These are phyloP conservation scores for Apodospora peruviana DNA, from an alignment of 495 filamentous ascomycete species.

Conservation along the genomic window DNA sequence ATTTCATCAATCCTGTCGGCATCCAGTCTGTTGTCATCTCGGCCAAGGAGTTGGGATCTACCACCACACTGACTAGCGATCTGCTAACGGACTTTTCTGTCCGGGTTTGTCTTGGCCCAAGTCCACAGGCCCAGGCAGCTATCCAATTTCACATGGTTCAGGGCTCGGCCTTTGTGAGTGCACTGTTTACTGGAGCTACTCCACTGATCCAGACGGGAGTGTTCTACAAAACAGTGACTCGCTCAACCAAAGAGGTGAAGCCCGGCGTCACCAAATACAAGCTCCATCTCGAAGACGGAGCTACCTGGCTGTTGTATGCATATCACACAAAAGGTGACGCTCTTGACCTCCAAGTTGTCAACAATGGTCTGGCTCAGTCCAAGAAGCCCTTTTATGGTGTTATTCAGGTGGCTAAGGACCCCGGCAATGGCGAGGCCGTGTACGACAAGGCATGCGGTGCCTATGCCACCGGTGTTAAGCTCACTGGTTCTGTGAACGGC, in stretches of 20 bases:
- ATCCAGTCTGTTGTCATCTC: slow-evolving; percentile 77
- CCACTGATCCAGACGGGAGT: slow-evolving; percentile 71
- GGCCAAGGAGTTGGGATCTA: slow-evolving; percentile 60
- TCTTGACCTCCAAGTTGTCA: slow-evolving; percentile 41
- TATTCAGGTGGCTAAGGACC: slow-evolving; percentile 76
- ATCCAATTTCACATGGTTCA: slow-evolving; percentile 82
- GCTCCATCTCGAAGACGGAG: slow-evolving; percentile 63
- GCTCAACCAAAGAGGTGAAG: slow-evolving; percentile 48
- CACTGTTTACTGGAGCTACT: slow-evolving; percentile 60
- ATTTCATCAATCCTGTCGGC: slow-evolving; percentile 77
- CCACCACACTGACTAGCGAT: slow-evolving; percentile 58
- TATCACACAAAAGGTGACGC: slow-evolving; percentile 44
- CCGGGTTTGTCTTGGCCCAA: slow-evolving; percentile 59
- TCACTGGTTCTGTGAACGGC: slow-evolving; percentile 58
- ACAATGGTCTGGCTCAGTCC: slow-evolving; percentile 38
- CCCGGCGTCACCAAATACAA: slow-evolving; percentile 73
- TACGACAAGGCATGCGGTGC: slow-evolving; percentile 74
- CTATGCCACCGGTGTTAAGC: slow-evolving; percentile 56
- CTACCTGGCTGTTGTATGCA: slow-evolving; percentile 76
- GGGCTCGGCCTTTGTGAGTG: slow-evolving; percentile 86
- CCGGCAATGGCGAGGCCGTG: slow-evolving; percentile 53
- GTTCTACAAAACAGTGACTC: slow-evolving; percentile 64
- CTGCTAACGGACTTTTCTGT: slow-evolving; percentile 63
- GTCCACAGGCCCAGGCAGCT: slow-evolving; percentile 41
- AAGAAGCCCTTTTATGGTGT: slow-evolving; percentile 53